phyloP scores from a whole-genome alignment of 495 filamentous ascomycete species.

The Amphirosellinia nigrospora region DNA sequence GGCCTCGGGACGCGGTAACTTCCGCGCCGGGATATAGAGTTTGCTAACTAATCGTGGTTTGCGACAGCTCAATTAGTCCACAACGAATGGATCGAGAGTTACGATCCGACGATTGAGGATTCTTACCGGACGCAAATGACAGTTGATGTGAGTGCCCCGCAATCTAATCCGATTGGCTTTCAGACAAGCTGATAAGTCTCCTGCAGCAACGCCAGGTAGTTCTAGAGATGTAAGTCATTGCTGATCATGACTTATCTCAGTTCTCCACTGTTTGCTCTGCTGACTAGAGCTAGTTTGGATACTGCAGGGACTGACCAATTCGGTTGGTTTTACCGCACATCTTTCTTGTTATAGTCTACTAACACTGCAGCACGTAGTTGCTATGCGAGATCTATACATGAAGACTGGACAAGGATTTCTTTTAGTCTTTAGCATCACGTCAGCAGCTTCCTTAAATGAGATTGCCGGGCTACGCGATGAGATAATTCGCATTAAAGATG shows the following conservation, averaged over 20 bases:
- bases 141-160: conserved; percentile 76
- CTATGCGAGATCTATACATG: conserved; percentile 91
- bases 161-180: conserved; percentile 27
- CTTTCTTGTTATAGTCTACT: conserved; percentile 25
- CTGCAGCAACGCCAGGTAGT: conserved; percentile 90
- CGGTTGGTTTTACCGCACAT: conserved; percentile 64
- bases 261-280: conserved; percentile 26
- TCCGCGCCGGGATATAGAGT: conserved; percentile 8
- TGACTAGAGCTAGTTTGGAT: conserved; percentile 70
- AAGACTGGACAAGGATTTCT: conserved; percentile 96
- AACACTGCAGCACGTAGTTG: conserved; percentile 46
- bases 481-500: conserved; percentile 96
- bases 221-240: conserved; percentile 82
- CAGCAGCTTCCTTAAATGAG: conserved; percentile 81
- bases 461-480: conserved; percentile 89
- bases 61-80: conserved; percentile 94
- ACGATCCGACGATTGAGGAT: conserved; percentile 97
- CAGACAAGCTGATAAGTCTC: conserved; percentile 35
- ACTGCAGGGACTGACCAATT: conserved; percentile 99
- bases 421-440: conserved; percentile 96
- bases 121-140: conserved; percentile 94
- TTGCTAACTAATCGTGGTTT: conserved; percentile 32
- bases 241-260: conserved; percentile 19
- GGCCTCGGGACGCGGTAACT: conserved; percentile 13
- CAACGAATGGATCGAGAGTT: conserved; percentile 99